Evolutionary conservation across 768 basidiomycete genomes (phyloP).

Genomic region (Naganishia randhawae): DNA sequence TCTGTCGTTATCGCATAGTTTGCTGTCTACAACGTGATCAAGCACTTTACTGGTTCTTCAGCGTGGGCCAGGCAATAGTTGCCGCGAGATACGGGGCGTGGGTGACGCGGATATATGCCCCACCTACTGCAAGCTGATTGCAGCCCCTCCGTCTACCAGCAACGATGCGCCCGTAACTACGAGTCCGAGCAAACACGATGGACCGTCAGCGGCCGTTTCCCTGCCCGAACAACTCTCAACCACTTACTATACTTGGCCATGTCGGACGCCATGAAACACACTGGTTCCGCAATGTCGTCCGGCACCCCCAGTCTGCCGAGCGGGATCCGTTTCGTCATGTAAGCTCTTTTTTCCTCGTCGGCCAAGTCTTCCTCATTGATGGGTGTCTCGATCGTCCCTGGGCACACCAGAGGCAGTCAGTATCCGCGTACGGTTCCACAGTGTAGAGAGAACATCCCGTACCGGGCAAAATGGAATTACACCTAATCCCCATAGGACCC

Average conservation of each 20-base stretch:
- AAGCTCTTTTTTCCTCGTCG: slow-evolving; percentile 59
- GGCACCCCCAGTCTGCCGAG: slow-evolving; percentile 67
- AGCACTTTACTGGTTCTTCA: no score
- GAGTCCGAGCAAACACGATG: background rate
- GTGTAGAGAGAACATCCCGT: background rate
- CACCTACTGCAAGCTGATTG: slow-evolving; percentile 63
- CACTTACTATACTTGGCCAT: slow-evolving; percentile 60
- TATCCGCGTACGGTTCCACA: background rate
- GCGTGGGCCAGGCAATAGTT: no score
- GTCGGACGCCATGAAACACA: slow-evolving; percentile 69
- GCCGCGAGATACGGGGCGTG: no score
- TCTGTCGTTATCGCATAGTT: no score
- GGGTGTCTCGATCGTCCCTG: slow-evolving; percentile 69
- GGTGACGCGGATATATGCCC: no score
- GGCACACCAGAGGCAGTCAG: background rate
- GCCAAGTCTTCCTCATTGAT: slow-evolving; percentile 74
- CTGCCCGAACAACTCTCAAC: background rate
- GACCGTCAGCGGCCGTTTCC: slow-evolving; percentile 7
- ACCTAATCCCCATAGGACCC: slow-evolving; percentile 71
- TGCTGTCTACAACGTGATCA: no score
- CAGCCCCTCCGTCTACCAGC: slow-evolving; percentile 69
- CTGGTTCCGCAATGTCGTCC: slow-evolving; percentile 70
- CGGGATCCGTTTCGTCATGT: slow-evolving; percentile 64
- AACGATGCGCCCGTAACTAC: slow-evolving; percentile 63
- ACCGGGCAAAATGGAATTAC: slow-evolving; percentile 57